Evolutionary conservation across 2,329 filamentous ascomycete genomes (phyloP), one percentile per base, ranked within the genome.

Genomic region (Pseudodiploospora longispora): DNA sequence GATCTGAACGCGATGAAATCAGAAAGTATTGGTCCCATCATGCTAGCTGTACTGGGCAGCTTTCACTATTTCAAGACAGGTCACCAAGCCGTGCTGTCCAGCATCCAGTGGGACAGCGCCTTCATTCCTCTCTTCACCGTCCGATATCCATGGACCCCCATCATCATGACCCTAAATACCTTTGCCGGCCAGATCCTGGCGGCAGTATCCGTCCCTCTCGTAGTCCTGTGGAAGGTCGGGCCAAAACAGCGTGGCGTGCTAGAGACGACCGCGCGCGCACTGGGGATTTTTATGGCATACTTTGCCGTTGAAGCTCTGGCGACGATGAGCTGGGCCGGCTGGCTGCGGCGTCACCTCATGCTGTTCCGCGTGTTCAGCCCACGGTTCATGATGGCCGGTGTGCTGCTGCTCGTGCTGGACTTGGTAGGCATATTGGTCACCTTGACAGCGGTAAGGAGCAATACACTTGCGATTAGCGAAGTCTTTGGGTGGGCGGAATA

Each of bases 11-110:
- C 66, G 48, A 62, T 84, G 34, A 79, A 82, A 10, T 71, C 77
- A 40, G 82, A 81, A 37, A 74, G 88, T 6, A 85, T 97, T 55
- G 91, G 89, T 0, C 90, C 93, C 19, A 71, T 93, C 34, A 75
- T 94, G 50, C 77, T 97, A 28, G 91, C 82, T 8, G 68, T 97
- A n/a, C 78, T 98, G 1, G 93, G 90, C 47, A 88, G 85, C 57
- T 95, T 91, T 65, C 83, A 96, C 70, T 98, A 83, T 71, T 98
- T 98, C 79, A 96, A 95, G 61, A 98, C 93, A 0, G 93, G 93
- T 49, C 93, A 98, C 64, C 91, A 97, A 66, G 91, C 91, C 9
- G 85, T 82, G 0, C 76, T 95, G 27, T 78, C 83, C 53, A 87
- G 82, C 52, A 91, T 98, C 58, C 93, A 98, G 60, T 98, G 93